Evolutionary conservation across 2,329 filamentous ascomycete genomes (phyloP), one percentile per base, ranked within the genome.

Genomic region (Microsporum canis): DNA sequence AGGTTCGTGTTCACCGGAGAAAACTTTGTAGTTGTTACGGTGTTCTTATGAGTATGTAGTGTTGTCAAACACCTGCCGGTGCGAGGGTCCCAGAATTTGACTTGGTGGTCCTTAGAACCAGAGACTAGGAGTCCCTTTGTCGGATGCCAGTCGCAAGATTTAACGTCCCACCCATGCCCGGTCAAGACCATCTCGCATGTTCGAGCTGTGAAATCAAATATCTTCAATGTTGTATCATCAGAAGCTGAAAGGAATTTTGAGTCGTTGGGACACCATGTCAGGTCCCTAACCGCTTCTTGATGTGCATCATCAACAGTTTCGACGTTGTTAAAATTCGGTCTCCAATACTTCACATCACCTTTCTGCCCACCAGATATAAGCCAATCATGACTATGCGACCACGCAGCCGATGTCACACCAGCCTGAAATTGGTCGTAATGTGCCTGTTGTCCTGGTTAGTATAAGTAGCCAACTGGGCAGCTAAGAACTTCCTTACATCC

Each of bases 241-340:
- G 90, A 94, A 29, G 92, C 92, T 0, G 92, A 97, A 65, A 96
- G 89, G 68, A 99, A 99, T 72, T 97, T 97, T 63, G 88, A 83
- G 74, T 99, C 94, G 64, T 88, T 96, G 0, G 94, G 94, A 63
- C 91, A 89, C 74, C 97, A 97, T 6, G 92, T 88, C 43, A 99
- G 79, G 69, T 96, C 94, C 68, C 94, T 82, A 63, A 99, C 89
- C 3, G 92, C 88, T 71, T 96, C 91, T 57, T 84, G 84, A 71
- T 97, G 94, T 5, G 91, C 94, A 71, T 91, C 86, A 60, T 76
- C 75, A 60, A 99, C 89, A 59, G 89, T 91, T 74, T 97, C 90
- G 63, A 97, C 91, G 69, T 97, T 96, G 80, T 99, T 97, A 78
- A 99, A 96, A 73, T 97, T 99, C 36, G 92, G 90, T 73, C 96